Base-by-base conservation (phyloP, 331 rosid species). In the Rosa hybrid region DNA sequence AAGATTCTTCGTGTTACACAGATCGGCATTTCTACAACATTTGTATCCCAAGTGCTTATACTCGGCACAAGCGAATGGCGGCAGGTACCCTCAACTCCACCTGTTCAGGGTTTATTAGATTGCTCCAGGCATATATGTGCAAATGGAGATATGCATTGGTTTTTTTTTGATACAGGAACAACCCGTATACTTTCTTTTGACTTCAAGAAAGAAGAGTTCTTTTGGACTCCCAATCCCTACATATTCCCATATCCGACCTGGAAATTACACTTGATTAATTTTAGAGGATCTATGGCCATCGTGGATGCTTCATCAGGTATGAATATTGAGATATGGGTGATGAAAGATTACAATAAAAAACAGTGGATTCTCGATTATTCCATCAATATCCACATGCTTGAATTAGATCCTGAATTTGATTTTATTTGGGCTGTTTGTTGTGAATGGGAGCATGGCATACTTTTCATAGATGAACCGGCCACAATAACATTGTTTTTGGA, bases 361-460 rank as follows among this genome's bases (percentile, higher is more conserved):
- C 14, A 48, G 51, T 48, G 51, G 51, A 10, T 11, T 0, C 4
- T 48, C 0, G 51, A 48, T 48, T 48, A 48, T 48, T 48, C 51
- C 51, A 10, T 50, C 56, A 16, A 54, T 5, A 17, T 54, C 10
- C 23, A 54, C 60, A 54, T 17, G 23, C 60, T 54, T 54, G 60
- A 54, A 54, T 54, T 54, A 54, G 60, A 54, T 18, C 10, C 60
- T 54, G 3, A 17, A 1, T 54, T 54, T 7, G 14, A 62, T 6
- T 12, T 62, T 62, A 0, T 0, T 2, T 0, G 0, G 3, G 68
- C 68, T 10, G 17, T 11, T 10, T 62, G 68, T 62, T 25, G 68
- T 62, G 68, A 25, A 62, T 62, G 68, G 68, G 68, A 62, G 68
- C 68, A 62, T 62, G 68, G 68, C 39, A 62, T 62, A 23, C 2